Conservation (phyloP, 306 rosid species). For the Quercus aquifolioides region DNA sequence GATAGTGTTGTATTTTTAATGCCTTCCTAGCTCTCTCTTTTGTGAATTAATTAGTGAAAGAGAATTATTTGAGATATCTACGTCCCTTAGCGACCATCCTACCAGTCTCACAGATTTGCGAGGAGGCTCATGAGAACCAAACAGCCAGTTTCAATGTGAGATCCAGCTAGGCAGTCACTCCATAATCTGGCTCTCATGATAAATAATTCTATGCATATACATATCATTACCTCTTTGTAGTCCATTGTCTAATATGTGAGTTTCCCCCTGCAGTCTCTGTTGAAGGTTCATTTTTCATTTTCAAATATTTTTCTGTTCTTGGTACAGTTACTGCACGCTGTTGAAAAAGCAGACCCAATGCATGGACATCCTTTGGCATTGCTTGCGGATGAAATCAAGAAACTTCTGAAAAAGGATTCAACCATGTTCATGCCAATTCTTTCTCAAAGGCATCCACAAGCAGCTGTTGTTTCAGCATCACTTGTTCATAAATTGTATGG, state of each 20-base stretch:
- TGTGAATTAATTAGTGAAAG: not conserved
- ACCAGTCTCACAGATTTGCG: not conserved
- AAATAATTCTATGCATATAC: not conserved
- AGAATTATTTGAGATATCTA: not conserved
- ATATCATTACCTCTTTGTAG: too few relatives aligned
- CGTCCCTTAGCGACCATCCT: not conserved
- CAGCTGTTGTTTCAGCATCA: conserved; percentile 71
- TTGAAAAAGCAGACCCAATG: conserved; percentile 64
- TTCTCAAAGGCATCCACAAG: conserved; percentile 90
- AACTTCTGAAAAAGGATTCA: conserved; percentile 75
- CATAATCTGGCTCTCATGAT: not conserved
- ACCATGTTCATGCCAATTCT: conserved; percentile 75
- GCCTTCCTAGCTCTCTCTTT: not conserved
- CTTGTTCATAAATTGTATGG: conserved; percentile 96
- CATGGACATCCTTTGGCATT: conserved; percentile 86
- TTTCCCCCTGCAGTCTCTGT: conserved; percentile 1
- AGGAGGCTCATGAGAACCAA: not conserved
- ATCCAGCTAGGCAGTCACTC: not conserved
- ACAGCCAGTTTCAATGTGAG: not conserved
- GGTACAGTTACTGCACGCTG: conserved; percentile 61
- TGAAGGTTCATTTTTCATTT: conserved; percentile 16
- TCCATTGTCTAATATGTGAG: too few relatives aligned
- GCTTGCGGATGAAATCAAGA: conserved; percentile 91
- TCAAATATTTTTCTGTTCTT: conserved; percentile 18
- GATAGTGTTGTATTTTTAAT: not conserved